Evolutionary conservation across 176 grass and related monocot species (phyloP).

Genomic region (Oryza brachyantha): DNA sequence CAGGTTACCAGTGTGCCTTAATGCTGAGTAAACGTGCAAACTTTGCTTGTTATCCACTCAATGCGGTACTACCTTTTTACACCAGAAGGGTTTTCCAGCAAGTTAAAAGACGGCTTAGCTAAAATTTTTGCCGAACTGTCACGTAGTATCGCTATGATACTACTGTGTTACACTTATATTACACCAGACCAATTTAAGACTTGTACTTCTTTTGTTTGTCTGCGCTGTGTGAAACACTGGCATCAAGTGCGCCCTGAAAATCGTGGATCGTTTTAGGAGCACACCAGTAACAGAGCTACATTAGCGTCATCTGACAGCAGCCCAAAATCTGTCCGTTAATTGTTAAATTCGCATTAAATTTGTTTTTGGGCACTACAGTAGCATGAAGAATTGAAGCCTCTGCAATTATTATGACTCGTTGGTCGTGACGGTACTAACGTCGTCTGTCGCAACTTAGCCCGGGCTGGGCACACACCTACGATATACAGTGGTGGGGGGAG

Average conservation of each 20-base stretch:
- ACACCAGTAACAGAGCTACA: background rate
- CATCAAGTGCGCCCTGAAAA: background rate
- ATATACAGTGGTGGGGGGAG: background rate
- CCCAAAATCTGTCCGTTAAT: background rate
- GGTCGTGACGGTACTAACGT: conserved; percentile 1
- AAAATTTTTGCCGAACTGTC: background rate
- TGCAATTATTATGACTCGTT: background rate
- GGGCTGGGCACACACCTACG: background rate
- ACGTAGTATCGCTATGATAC: background rate
- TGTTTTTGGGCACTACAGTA: no score
- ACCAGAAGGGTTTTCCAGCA: background rate
- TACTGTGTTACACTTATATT: no score
- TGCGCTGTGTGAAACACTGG: background rate
- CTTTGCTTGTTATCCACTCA: conserved; percentile 45
- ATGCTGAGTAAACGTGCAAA: conserved; percentile 25
- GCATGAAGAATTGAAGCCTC: conserved; percentile 2
- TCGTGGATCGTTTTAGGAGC: no score
- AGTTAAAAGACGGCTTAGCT: background rate
- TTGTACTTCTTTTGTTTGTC: background rate
- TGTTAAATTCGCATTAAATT: background rate
- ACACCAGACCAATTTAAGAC: no score
- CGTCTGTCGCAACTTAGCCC: background rate
- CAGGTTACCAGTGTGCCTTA: background rate
- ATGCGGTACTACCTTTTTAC: background rate
- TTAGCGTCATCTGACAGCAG: background rate